These are phyloP conservation scores for Candolleomyces efflorescens DNA, from an alignment of 768 basidiomycete genomes.

Conservation along the genomic window DNA sequence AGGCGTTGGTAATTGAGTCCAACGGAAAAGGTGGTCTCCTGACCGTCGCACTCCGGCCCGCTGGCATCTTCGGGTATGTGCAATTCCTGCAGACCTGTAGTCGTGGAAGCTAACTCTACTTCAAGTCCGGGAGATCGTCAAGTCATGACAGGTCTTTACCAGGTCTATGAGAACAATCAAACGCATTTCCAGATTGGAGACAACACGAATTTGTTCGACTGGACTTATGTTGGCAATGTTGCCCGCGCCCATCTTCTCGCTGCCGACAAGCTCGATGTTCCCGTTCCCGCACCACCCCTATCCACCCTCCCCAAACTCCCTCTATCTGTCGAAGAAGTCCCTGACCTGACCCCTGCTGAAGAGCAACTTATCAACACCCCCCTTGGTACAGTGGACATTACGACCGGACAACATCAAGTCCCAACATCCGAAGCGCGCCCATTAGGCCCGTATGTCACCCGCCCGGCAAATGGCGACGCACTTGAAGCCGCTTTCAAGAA, in stretches of 20 bases:
- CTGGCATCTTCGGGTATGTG: constrained; percentile 92
- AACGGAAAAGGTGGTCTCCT: constrained; percentile 82
- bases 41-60: constrained; percentile 88
- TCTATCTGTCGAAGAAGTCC: constrained; percentile 32
- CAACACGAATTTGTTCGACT: constrained; percentile 92
- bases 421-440: constrained; percentile 82
- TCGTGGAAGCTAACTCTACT: constrained; percentile 6
- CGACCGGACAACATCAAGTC: constrained; percentile 59
- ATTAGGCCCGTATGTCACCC: constrained; percentile 73
- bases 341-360: constrained; percentile 38
- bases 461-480: constrained; percentile 51
- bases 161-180: constrained; percentile 76
- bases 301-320: constrained; percentile 32
- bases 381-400: constrained; percentile 58
- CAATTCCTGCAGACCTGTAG: not conserved
- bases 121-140: constrained; percentile 88
- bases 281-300: constrained; percentile 40
- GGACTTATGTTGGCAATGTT: constrained; percentile 95
- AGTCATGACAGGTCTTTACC: constrained; percentile 70
- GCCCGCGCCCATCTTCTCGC: constrained; percentile 93
- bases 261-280: constrained; percentile 73
- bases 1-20: constrained; percentile 76
- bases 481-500: constrained; percentile 55
- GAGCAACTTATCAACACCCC: constrained; percentile 42
- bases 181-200: constrained; percentile 92